A percentile compares a stretch with the other conserved stretches of the same genome.
Evolutionary conservation across 305 asterid genomes (phyloP).

Genomic region (Solanum chacoense): DNA sequence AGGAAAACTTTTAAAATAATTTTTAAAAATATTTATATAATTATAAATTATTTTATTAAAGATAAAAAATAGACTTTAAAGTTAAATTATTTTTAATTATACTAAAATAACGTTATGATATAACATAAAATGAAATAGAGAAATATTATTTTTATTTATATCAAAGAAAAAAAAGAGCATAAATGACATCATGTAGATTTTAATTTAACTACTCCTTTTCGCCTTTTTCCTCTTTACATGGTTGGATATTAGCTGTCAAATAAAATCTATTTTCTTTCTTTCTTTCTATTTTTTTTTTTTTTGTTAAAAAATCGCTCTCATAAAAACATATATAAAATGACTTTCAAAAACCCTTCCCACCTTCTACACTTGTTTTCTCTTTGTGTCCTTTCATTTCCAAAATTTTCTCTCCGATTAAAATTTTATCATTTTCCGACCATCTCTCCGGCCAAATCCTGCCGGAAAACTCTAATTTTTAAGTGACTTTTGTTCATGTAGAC

Average conservation of each 20-base stretch:
- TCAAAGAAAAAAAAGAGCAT: not conserved
- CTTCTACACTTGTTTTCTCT: not conserved
- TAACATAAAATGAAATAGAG: not conserved
- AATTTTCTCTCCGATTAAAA: not conserved
- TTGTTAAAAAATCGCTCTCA: not conserved
- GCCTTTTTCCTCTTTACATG: conserved; percentile 13
- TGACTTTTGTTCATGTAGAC: conserved; percentile 15
- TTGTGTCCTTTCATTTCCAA: not conserved
- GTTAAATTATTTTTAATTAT: no score
- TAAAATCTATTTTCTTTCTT: not conserved
- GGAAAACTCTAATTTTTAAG: conserved; percentile 2
- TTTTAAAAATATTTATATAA: no score
- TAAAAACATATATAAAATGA: conserved; percentile 8
- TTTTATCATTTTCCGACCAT: not conserved
- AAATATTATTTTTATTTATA: not conserved
- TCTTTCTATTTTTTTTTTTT: not conserved
- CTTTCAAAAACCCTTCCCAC: conserved; percentile 26
- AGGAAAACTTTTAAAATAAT: no score
- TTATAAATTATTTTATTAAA: no score
- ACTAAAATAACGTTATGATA: not conserved
- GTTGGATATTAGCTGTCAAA: conserved; percentile 79
- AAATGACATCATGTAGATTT: conserved; percentile 1
- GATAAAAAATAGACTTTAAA: no score
- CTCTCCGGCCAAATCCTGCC: not conserved
- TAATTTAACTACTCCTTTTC: conserved; percentile 17